phyloP scores from a whole-genome alignment of 2,329 filamentous ascomycete genomes.

The Fusarium clavum region DNA sequence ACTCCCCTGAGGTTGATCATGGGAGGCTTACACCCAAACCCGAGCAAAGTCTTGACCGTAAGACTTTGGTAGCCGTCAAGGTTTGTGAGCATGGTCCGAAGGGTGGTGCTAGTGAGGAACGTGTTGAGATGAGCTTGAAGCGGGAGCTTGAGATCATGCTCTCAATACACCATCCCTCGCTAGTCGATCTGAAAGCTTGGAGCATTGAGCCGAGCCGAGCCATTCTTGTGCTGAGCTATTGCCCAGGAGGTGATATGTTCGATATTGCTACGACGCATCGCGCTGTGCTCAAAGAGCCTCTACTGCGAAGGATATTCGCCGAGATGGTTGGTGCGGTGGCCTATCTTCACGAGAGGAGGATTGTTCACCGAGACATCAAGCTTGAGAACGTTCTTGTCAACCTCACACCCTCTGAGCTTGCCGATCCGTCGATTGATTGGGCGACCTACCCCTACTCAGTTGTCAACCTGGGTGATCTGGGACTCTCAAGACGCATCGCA shows the following conservation, averaged over 20 bases:
- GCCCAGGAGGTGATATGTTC: constrained; percentile 93
- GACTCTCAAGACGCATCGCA: constrained; percentile 85
- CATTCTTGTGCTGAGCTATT: constrained; percentile 89
- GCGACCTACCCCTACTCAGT: constrained; percentile 82
- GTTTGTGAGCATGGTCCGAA: constrained; percentile 94
- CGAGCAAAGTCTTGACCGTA: constrained; percentile 64
- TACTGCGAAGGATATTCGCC: constrained; percentile 88
- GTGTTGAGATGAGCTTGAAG: constrained; percentile 92
- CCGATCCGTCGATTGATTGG: constrained; percentile 74
- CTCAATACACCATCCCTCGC: constrained; percentile 85
- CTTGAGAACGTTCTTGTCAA: constrained; percentile 96
- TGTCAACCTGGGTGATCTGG: constrained; percentile 90
- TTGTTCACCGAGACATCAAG: constrained; percentile 98
- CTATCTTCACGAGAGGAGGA: constrained; percentile 85
- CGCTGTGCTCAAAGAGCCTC: constrained; percentile 71
- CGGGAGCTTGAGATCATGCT: constrained; percentile 95
- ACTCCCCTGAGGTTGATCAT: constrained; percentile 53
- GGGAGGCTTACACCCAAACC: constrained; percentile 48
- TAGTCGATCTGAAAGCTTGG: constrained; percentile 93
- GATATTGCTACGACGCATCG: constrained; percentile 84
- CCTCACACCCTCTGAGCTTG: constrained; percentile 74
- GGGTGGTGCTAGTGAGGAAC: constrained; percentile 91
- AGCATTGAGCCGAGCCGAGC: constrained; percentile 85
- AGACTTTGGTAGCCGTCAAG: constrained; percentile 91
- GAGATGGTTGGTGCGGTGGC: constrained; percentile 87